phyloP scores from a whole-genome alignment of 1,139 yeast genomes.

The Suhomyces atakaporum region DNA sequence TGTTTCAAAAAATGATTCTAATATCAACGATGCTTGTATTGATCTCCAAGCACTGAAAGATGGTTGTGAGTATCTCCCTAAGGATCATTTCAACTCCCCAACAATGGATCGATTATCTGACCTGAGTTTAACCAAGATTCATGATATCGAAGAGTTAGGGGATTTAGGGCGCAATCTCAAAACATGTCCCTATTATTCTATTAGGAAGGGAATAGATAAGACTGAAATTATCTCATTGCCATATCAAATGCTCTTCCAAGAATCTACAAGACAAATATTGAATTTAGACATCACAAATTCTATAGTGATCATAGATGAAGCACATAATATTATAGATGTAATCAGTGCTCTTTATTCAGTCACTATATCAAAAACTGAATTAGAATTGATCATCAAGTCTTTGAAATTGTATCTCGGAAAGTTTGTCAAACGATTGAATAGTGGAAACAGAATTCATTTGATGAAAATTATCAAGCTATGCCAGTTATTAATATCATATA shows the following conservation, averaged over 20 bases:
- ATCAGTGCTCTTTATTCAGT: slow-evolving; percentile 71
- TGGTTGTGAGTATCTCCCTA: slow-evolving; percentile 56
- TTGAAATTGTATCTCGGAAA: slow-evolving; percentile 57
- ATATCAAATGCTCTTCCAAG: slow-evolving; percentile 74
- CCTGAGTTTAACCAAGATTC: slow-evolving; percentile 57
- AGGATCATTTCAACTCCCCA: slow-evolving; percentile 30
- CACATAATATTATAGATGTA: slow-evolving; percentile 84
- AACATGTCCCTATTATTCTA: slow-evolving; percentile 83
- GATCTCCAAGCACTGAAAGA: slow-evolving; percentile 58
- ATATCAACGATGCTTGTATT: slow-evolving; percentile 79
- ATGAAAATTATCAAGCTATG: slow-evolving; percentile 64
- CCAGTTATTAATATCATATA: slow-evolving; percentile 50
- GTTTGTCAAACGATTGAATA: slow-evolving; percentile 63
- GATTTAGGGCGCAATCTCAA: slow-evolving; percentile 56
- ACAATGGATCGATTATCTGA: slow-evolving; percentile 57
- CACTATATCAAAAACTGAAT: slow-evolving; percentile 52
- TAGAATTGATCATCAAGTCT: slow-evolving; percentile 45
- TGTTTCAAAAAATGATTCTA: slow-evolving; percentile 45
- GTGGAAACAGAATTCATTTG: slow-evolving; percentile 74
- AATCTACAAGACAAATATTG: slow-evolving; percentile 60
- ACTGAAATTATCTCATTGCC: slow-evolving; percentile 85
- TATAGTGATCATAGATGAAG: slow-evolving; percentile 85
- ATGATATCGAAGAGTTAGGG: slow-evolving; percentile 83
- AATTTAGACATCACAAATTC: slow-evolving; percentile 62
- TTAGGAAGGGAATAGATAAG: slow-evolving; percentile 54